Evolutionary conservation across 2,329 filamentous ascomycete genomes (phyloP), one percentile per base, ranked within the genome.

Genomic region (Claviceps arundinis): DNA sequence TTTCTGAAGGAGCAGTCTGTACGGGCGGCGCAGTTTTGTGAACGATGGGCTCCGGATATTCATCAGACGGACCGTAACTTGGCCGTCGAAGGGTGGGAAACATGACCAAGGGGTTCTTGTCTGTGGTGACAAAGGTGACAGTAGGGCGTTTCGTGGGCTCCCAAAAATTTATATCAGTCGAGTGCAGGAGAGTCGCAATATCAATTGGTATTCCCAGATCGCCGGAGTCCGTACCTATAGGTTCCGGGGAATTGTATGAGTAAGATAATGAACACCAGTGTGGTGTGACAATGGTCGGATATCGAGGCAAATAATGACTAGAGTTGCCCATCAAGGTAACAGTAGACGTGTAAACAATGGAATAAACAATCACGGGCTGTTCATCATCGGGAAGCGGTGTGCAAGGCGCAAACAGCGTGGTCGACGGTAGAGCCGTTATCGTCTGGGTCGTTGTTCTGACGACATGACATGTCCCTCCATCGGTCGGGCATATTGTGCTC

Each of bases 61-160:
- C 53, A 44, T 45, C 22, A 17, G 19, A 7, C 37, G 53, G 51
- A 7, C 59, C 56, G 37, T 57, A 55, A 24, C 67, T 68, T 56
- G 73, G 73, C 5, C 66, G 62, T 4, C 60, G 54, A 16, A 69
- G 62, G 2, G 68, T 65, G 1, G 71, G 59, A 54, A 67, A 65
- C 2, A 77, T 68, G 16, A 78, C 73, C 8, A 72, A 69, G 0
- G 76, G 76, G 52, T 78, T 78, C 59, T 77, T 78, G 59, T 77
- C 75, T 3, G 75, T 77, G 2, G 74, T 77, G 49, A 74, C 60
- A 47, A 76, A 71, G 3, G 70, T 74, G 47, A 74, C 57, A 5
- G 2, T 30, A 8, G 38, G 44, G 16, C 47, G 43, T n/a, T 14
- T 4, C 17, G 4, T n/a, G 6, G n/a, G n/a, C 16, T 38, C 11